Base-by-base conservation (phyloP, 306 rosid genomes). In the Acacia confusa region DNA sequence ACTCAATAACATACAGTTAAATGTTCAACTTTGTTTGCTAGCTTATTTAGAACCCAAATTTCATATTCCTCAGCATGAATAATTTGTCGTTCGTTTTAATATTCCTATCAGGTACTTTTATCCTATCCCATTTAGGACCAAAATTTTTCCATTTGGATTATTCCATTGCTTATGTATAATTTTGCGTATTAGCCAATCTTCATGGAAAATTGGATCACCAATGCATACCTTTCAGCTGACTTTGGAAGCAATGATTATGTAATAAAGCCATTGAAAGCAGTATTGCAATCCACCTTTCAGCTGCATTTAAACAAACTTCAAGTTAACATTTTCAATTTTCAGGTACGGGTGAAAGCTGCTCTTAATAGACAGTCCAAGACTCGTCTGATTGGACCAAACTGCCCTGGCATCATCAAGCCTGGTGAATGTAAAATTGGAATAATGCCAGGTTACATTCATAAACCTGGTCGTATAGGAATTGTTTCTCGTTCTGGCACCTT, bases 351-450 rank as follows among this genome's bases (percentile, higher is more conserved):
- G 86, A 96, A 96, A 88, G 97, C 98, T 78, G 99, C 98, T 70
- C 83, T 96, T 73, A 96, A 96, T 88, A 85, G 70, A 61, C 98
- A 96, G 85, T 87, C 97, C 17, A 96, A 90, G 82, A 96, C 99
- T 67, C 89, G 99, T 30, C 75, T 96, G 88, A 94, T 96, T 70
- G 99, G 99, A 58, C 98, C 99, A 63, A 96, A 96, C 85, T 96
- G 99, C 89, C 99, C 99, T 77, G 99, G 99, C 71, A 91, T 96
- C 82, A 96, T 96, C 91, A 96, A 96, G 94, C 99, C 99, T 11
- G 99, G 99, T 80, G 99, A 96, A 88, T 96, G 99, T 80, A 96
- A 96, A 96, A 96, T 96, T 14, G 99, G 99, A 86, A 96, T 96
- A 84, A 93, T 96, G 99, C 99, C 99, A 0, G 98, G 99, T 17